phyloP scores from a whole-genome alignment of 306 rosid genomes.

The Rosa persica region DNA sequence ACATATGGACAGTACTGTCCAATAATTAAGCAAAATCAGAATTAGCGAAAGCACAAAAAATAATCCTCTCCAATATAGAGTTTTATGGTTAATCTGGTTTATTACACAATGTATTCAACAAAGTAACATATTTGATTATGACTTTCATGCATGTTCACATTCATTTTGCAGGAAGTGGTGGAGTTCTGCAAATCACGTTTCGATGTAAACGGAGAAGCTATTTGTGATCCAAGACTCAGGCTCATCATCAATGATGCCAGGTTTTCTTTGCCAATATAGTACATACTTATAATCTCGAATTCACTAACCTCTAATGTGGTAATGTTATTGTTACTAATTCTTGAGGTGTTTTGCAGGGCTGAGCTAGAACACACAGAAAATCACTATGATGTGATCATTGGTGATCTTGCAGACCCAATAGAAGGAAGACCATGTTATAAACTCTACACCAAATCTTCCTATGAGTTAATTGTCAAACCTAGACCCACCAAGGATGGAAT shows the following conservation, averaged over 20 bases:
- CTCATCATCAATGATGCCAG: constrained; percentile 90
- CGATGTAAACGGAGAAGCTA: constrained; percentile 81
- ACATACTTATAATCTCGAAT: background rate
- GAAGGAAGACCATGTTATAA: constrained; percentile 97
- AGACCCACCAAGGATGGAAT: too few relatives aligned
- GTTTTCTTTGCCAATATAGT: constrained; percentile 22
- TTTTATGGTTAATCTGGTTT: background rate
- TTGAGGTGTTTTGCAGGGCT: constrained; percentile 50
- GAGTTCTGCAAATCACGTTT: constrained; percentile 88
- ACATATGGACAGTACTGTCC: too few relatives aligned
- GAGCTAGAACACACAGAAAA: constrained; percentile 67
- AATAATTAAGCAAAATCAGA: background rate
- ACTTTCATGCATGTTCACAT: background rate
- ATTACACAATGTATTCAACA: background rate
- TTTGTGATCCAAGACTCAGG: constrained; percentile 71
- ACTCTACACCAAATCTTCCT: constrained; percentile 92
- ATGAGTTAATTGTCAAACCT: constrained; percentile 65
- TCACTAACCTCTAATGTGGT: too few relatives aligned
- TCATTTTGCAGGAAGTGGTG: constrained; percentile 81
- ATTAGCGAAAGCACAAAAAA: background rate
- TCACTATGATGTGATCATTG: constrained; percentile 75
- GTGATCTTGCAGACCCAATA: constrained; percentile 94
- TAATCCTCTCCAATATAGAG: background rate
- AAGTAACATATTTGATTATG: background rate
- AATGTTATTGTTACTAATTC: background rate